phyloP scores from a whole-genome alignment of 2,329 filamentous ascomycete genomes.

The Emmonsiellopsis sp. region DNA sequence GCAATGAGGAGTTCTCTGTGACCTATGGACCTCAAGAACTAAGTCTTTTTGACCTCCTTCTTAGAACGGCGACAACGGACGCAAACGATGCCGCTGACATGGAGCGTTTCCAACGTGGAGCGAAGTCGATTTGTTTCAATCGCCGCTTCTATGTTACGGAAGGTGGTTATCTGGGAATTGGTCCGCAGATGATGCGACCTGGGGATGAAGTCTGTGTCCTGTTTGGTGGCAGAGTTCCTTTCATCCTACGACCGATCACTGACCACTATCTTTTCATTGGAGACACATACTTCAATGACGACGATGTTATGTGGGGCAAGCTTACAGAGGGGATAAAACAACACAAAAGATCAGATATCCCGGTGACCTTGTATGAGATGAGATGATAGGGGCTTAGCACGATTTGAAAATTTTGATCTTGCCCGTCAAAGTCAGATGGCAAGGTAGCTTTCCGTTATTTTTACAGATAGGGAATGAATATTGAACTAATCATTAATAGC shows the following conservation, averaged over 20 bases:
- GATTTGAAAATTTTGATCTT: not conserved
- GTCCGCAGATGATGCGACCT: not conserved
- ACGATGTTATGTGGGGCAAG: constrained; percentile 4
- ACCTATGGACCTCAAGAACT: not conserved
- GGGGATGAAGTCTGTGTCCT: constrained; percentile 6
- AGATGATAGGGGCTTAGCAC: not conserved
- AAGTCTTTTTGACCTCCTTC: not conserved
- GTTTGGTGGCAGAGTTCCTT: constrained; percentile 5
- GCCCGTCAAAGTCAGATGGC: too few species aligned
- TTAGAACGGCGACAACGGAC: not conserved
- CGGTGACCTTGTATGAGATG: not conserved
- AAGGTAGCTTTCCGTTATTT: too few species aligned
- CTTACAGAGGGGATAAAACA: constrained; percentile 1
- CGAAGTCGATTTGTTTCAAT: not conserved
- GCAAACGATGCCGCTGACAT: not conserved
- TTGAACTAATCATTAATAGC: too few species aligned
- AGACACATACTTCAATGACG: constrained; percentile 1
- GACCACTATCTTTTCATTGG: constrained; percentile 4
- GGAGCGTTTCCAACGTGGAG: not conserved
- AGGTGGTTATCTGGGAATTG: constrained; percentile 4
- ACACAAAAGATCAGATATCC: not conserved
- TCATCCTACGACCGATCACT: constrained; percentile 1
- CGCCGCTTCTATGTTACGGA: constrained; percentile 4
- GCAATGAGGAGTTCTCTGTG: not conserved
- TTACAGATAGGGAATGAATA: not conserved